Conservation (phyloP, 129 eudicot species). For the Silybum marianum region DNA sequence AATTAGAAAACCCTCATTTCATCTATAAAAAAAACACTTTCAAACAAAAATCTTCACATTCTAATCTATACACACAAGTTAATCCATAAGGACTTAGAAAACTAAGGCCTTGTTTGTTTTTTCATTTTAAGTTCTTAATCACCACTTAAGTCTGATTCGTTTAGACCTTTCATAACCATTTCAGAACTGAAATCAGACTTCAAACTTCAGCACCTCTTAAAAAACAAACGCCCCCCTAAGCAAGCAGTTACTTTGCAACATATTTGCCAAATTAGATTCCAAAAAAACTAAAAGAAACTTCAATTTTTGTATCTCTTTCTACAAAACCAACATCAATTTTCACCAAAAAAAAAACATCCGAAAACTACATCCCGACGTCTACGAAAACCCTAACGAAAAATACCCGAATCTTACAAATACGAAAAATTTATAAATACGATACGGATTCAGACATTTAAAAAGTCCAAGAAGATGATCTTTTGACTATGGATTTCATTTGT, state of each 20-base stretch:
- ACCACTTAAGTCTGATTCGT: no score
- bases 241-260: neutral
- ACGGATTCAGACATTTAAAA: constrained; percentile 23
- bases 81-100: no score
- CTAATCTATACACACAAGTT: no score
- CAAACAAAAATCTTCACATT: no score
- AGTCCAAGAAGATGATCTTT: constrained; percentile 76
- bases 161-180: no score
- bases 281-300: constrained; percentile 1
- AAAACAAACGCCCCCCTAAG: no score
- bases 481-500: constrained; percentile 68
- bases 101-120: no score
- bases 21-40: no score
- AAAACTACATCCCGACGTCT: constrained; percentile 7
- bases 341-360: neutral
- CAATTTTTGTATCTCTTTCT: constrained; percentile 25
- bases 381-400: constrained; percentile 7
- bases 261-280: constrained; percentile 10
- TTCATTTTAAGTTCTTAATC: no score
- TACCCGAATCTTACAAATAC: neutral
- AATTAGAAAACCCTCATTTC: no score
- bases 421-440: neutral
- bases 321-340: constrained; percentile 31
- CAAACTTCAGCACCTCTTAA: no score
- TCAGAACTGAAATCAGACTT: no score